Conservation (phyloP, 768 basidiomycete species). For the Stropharia rugosoannulata region DNA sequence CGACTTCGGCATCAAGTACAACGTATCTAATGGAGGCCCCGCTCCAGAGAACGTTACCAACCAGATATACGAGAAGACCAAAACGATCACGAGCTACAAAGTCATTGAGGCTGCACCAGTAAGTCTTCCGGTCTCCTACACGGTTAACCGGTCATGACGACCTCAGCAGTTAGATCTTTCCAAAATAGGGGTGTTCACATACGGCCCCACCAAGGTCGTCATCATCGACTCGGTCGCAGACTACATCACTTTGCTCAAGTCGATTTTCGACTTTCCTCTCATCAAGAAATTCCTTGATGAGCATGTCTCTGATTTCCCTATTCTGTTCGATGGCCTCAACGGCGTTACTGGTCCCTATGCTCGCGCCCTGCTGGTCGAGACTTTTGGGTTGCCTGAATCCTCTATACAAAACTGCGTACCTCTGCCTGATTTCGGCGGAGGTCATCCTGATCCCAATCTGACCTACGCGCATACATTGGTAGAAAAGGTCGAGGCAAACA, state of each 20-base stretch:
- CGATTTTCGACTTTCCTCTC: slow-evolving; percentile 91
- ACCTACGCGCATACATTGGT: slow-evolving; percentile 96
- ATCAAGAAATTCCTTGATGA: slow-evolving; percentile 85
- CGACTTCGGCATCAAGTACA: slow-evolving; percentile 99
- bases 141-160: slow-evolving; percentile 3
- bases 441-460: slow-evolving; percentile 97
- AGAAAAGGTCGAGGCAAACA: slow-evolving; percentile 82
- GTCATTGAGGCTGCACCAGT: slow-evolving; percentile 75
- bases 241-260: slow-evolving; percentile 80
- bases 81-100: slow-evolving; percentile 84
- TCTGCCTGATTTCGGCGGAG: slow-evolving; percentile 94
- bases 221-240: slow-evolving; percentile 94
- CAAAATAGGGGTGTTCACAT: slow-evolving; percentile 74
- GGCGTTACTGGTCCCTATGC: slow-evolving; percentile 99
- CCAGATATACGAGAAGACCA: slow-evolving; percentile 90
- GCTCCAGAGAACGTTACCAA: slow-evolving; percentile 97
- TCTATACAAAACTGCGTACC: slow-evolving; percentile 91
- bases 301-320: slow-evolving; percentile 68
- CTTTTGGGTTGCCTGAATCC: slow-evolving; percentile 75
- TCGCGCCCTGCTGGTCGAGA: slow-evolving; percentile 77
- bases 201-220: slow-evolving; percentile 81
- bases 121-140: slow-evolving; percentile 24
- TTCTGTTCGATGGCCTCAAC: slow-evolving; percentile 94
- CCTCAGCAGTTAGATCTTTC: slow-evolving; percentile 72
- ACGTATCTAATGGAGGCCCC: slow-evolving; percentile 95